A percentile compares a stretch with the other conserved stretches of the same genome.
Conservation (phyloP, 495 filamentous ascomycete genomes). For the Penicillium pulvis region DNA sequence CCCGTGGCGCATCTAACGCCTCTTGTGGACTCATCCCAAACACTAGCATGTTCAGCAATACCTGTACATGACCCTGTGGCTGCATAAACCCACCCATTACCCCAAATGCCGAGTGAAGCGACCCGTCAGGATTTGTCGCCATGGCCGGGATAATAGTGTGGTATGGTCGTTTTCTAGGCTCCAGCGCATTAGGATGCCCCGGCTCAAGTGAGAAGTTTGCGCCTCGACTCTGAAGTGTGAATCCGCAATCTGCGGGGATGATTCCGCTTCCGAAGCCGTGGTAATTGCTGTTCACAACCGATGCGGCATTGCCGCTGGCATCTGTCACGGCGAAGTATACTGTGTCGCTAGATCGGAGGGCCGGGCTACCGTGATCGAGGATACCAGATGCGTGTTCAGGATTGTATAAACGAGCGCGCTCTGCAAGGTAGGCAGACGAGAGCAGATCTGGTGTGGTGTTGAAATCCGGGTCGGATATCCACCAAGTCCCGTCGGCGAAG, state of each 20-base stretch:
- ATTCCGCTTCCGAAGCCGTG: conserved; percentile 7
- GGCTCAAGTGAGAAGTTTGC: conserved; percentile 3
- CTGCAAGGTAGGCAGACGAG: not conserved
- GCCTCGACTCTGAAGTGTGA: conserved; percentile 2
- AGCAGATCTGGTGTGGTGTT: not conserved
- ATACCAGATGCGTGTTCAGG: not conserved
- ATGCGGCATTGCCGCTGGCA: not conserved
- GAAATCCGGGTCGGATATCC: conserved; percentile 4
- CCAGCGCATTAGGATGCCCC: not conserved
- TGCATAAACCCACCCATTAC: conserved; percentile 11
- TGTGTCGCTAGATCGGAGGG: not conserved
- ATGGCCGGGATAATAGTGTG: conserved; percentile 4
- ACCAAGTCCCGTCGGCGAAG: conserved; percentile 2
- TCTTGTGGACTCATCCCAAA: conserved; percentile 1
- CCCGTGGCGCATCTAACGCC: conserved; percentile 3
- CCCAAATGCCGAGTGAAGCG: not conserved
- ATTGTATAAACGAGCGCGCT: not conserved
- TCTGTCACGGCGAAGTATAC: conserved; percentile 5
- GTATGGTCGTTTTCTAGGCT: conserved; percentile 1
- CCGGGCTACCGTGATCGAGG: not conserved
- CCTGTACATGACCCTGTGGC: conserved; percentile 7
- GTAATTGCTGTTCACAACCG: conserved; percentile 6
- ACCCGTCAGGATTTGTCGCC: not conserved
- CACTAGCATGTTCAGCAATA: conserved; percentile 3
- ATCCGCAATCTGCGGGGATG: conserved; percentile 5